These are phyloP conservation scores for Microdochium bolleyi DNA, from an alignment of 2,329 filamentous ascomycete species.

Conservation along the genomic window DNA sequence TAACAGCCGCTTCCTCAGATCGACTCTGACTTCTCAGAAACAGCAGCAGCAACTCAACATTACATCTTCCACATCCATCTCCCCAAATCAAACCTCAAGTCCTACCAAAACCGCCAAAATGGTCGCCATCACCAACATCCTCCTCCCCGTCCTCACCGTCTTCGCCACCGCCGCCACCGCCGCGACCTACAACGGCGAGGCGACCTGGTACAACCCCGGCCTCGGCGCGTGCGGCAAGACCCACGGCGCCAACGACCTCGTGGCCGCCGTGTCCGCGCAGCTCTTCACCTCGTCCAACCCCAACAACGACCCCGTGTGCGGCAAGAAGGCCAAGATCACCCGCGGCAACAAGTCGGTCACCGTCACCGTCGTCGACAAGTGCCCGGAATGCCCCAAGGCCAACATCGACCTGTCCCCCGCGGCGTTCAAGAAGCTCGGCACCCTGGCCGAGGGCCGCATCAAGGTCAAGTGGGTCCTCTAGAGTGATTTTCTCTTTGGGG, in stretches of 20 bases:
- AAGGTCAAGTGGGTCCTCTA: conserved; percentile 12
- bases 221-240: conserved; percentile 55
- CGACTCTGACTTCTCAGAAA: background rate
- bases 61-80: no score
- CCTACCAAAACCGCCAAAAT: background rate
- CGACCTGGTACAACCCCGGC: conserved; percentile 54
- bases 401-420: conserved; percentile 36
- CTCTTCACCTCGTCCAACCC: conserved; percentile 51
- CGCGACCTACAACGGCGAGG: conserved; percentile 45
- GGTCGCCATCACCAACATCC: background rate
- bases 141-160: background rate
- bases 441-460: conserved; percentile 15
- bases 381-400: conserved; percentile 25
- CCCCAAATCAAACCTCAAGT: background rate
- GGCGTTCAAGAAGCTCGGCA: conserved; percentile 23
- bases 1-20: background rate
- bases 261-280: conserved; percentile 53
- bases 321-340: conserved; percentile 46
- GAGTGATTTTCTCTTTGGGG: background rate
- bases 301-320: conserved; percentile 56
- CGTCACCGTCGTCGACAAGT: conserved; percentile 53
- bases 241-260: conserved; percentile 39
- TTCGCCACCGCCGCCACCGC: background rate
- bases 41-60: background rate
- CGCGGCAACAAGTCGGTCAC: conserved; percentile 42